Conservation (phyloP, 2,329 filamentous ascomycete genomes). For the Westerdykella aurantiaca region DNA sequence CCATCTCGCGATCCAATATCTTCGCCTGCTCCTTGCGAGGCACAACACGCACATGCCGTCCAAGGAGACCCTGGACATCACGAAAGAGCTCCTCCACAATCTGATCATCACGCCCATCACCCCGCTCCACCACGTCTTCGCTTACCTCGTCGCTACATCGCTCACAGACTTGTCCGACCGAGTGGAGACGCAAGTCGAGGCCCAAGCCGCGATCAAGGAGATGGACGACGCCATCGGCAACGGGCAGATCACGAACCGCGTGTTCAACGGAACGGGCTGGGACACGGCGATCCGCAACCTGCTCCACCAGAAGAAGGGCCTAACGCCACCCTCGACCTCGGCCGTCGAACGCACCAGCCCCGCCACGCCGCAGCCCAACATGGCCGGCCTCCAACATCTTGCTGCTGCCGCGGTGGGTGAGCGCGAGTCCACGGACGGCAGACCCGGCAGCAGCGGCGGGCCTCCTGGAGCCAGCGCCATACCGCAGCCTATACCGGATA, state of each 20-base stretch:
- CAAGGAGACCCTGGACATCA: slow-evolving; percentile 20
- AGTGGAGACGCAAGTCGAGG: slow-evolving; percentile 32
- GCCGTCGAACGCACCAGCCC: slow-evolving; percentile 21
- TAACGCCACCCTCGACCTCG: slow-evolving; percentile 13
- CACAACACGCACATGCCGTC: slow-evolving; percentile 21
- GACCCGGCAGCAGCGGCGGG: slow-evolving; percentile 23
- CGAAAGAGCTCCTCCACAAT: slow-evolving; percentile 26
- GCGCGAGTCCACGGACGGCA: slow-evolving; percentile 25
- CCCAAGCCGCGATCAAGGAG: slow-evolving; percentile 32
- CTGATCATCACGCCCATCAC: slow-evolving; percentile 23
- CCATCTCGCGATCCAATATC: slow-evolving; percentile 33
- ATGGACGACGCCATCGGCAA: slow-evolving; percentile 30
- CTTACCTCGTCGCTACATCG: slow-evolving; percentile 30
- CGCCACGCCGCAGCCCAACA: slow-evolving; percentile 26
- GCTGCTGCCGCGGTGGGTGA: slow-evolving; percentile 36
- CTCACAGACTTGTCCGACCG: slow-evolving; percentile 31
- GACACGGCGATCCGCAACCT: slow-evolving; percentile 31
- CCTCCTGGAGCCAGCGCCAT: slow-evolving; percentile 12
- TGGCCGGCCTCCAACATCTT: slow-evolving; percentile 36
- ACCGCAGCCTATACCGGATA: slow-evolving; percentile 8
- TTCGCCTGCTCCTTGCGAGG: slow-evolving; percentile 30
- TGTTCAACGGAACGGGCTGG: slow-evolving; percentile 29
- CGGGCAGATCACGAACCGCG: slow-evolving; percentile 28
- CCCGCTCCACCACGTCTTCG: slow-evolving; percentile 34
- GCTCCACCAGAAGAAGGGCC: slow-evolving; percentile 25